Evolutionary conservation across 2,329 filamentous ascomycete species (phyloP), one percentile per base, ranked within the genome.

Genomic region (Aspergillus latus): DNA sequence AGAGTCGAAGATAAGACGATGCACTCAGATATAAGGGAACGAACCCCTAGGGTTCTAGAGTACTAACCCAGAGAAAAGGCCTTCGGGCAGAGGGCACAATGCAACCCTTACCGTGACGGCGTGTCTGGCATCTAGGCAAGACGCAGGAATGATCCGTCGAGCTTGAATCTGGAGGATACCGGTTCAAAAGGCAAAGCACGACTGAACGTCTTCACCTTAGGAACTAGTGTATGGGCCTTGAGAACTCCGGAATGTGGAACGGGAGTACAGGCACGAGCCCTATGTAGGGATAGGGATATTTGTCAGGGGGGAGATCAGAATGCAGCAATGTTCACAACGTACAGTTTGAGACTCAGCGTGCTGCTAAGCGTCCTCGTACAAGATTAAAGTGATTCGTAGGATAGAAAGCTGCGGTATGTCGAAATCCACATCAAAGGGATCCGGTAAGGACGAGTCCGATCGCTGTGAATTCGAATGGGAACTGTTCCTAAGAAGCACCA

Each of bases 201-300:
- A 78, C 71, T 72, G 63, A 78, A 78, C 75, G 75, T 72, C 74
- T 78, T 75, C 74, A 74, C 73, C 70, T 67, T 71, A 68, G 64
- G 67, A 68, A 66, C 64, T 58, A 60, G 66, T 65, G 21, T 21
- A 69, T 67, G 61, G 61, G 59, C 56, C 63, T 67, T 67, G 68
- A 71, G 66, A 64, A 64, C 66, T 67, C 66, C 64, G 68, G 72
- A 74, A 74, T 71, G 70, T 72, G 69, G 69, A 66, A 63, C 62
- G 56, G 62, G 59, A 68, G 66, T 64, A 67, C 62, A 70, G 68
- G 65, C 65, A 72, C 68, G 66, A 72, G 72, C 70, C 72, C 72
- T 74, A 72, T 68, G 65, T 63, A 74, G 69, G 73, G 71, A 67
- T 63, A 65, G 63, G 63, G 66, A 64, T 64, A 72, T 67, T 63